phyloP scores from a whole-genome alignment of 441 rosid genomes.

The Erodium trifolium region DNA sequence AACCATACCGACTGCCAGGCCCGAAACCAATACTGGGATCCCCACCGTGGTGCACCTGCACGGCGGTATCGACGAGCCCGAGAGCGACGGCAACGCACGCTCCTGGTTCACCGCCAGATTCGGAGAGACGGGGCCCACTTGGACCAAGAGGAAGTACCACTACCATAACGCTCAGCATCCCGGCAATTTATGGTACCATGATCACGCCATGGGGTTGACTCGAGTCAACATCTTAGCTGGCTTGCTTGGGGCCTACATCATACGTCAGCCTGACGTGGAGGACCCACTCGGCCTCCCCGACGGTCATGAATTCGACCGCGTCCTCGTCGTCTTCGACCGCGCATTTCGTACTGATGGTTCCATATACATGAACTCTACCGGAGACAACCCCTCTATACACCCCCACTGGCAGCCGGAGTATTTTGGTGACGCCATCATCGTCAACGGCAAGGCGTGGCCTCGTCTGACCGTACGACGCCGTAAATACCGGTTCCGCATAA shows the following conservation, averaged over 20 bases:
- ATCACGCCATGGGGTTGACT: conserved; percentile 90
- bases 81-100: conserved; percentile 62
- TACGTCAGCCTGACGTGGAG: conserved; percentile 51
- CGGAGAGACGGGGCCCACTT: conserved; percentile 50
- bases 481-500: conserved; percentile 69
- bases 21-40: conserved; percentile 38
- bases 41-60: conserved; percentile 96
- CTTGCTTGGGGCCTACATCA: conserved; percentile 57
- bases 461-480: conserved; percentile 57
- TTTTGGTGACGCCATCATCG: conserved; percentile 71
- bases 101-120: conserved; percentile 78
- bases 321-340: conserved; percentile 61
- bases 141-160: conserved; percentile 53
- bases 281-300: conserved; percentile 44
- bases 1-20: conserved; percentile 59
- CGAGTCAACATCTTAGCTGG: conserved; percentile 82
- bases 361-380: conserved; percentile 71
- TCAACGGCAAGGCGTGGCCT: conserved; percentile 93
- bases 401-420: conserved; percentile 97
- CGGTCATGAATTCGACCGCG: conserved; percentile 55
- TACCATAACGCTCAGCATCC: conserved; percentile 73
- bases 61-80: conserved; percentile 64
- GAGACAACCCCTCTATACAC: conserved; percentile 75
- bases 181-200: conserved; percentile 95
- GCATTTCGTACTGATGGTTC: conserved; percentile 59